These are phyloP conservation scores for Aspergillus persii DNA, from an alignment of 2,329 filamentous ascomycete genomes.

Conservation along the genomic window DNA sequence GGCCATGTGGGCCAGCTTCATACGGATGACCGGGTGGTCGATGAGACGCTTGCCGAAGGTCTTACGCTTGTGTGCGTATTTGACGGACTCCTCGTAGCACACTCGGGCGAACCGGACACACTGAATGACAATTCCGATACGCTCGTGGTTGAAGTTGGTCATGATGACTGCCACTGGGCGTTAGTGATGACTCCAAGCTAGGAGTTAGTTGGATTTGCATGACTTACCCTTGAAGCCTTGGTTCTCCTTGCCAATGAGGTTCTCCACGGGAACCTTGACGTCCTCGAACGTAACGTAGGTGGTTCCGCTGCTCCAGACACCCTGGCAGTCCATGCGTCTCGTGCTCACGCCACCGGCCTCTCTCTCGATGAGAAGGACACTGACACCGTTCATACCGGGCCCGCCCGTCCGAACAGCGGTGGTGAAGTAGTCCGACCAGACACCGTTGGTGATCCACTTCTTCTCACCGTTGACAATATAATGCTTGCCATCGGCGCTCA, in stretches of 20 bases:
- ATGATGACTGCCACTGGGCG: slow-evolving; percentile 68
- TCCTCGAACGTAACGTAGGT: slow-evolving; percentile 99
- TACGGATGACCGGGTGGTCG: slow-evolving; percentile 92
- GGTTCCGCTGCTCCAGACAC: slow-evolving; percentile 91
- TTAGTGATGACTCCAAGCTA: not conserved
- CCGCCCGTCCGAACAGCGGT: slow-evolving; percentile 89
- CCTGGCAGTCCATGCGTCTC: slow-evolving; percentile 96
- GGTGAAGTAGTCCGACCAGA: slow-evolving; percentile 97
- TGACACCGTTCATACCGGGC: slow-evolving; percentile 88
- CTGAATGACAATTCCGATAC: slow-evolving; percentile 98
- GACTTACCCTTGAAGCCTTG: slow-evolving; percentile 80
- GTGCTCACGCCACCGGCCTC: slow-evolving; percentile 81
- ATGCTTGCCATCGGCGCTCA: slow-evolving; percentile 93
- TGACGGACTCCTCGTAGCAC: slow-evolving; percentile 94
- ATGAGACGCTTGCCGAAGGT: slow-evolving; percentile 97
- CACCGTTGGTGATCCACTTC: slow-evolving; percentile 99
- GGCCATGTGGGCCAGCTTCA: slow-evolving; percentile 98
- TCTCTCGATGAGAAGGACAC: slow-evolving; percentile 88
- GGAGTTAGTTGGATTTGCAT: not conserved
- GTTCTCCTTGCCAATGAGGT: slow-evolving; percentile 96
- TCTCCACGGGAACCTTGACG: slow-evolving; percentile 99
- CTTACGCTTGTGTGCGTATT: slow-evolving; percentile 94
- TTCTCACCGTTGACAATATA: slow-evolving; percentile 99
- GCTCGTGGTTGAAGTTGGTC: slow-evolving; percentile 99
- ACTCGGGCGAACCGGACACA: slow-evolving; percentile 92